Evolutionary conservation across 768 basidiomycete species (phyloP).

Genomic region (Lactifluus volemus): DNA sequence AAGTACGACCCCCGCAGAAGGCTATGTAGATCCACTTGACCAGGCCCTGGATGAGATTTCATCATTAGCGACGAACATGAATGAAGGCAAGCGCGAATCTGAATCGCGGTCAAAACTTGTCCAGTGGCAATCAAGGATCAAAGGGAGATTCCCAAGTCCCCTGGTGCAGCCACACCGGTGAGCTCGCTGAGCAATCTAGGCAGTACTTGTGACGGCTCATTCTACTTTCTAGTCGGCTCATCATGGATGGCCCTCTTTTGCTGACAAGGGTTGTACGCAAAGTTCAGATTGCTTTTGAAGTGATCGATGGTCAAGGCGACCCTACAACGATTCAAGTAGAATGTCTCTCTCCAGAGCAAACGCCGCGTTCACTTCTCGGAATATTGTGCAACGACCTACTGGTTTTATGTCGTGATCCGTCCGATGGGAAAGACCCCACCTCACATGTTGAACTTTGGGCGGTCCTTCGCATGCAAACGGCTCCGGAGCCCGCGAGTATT

Average conservation of each 20-base stretch:
- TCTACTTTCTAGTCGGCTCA: slow-evolving; percentile 54
- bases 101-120: slow-evolving; percentile 89
- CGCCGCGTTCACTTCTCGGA: slow-evolving; percentile 68
- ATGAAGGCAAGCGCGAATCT: slow-evolving; percentile 93
- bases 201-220: neutral
- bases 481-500: slow-evolving; percentile 84
- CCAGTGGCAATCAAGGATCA: slow-evolving; percentile 83
- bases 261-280: slow-evolving; percentile 90
- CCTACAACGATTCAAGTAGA: slow-evolving; percentile 81
- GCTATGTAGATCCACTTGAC: slow-evolving; percentile 74
- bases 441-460: slow-evolving; percentile 90
- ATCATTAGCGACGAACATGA: slow-evolving; percentile 87
- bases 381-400: slow-evolving; percentile 90
- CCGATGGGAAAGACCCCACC: slow-evolving; percentile 66
- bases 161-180: slow-evolving; percentile 96
- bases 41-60: slow-evolving; percentile 83
- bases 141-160: slow-evolving; percentile 91
- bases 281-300: slow-evolving; percentile 71
- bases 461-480: slow-evolving; percentile 89
- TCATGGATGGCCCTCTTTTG: slow-evolving; percentile 84
- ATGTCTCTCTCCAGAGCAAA: slow-evolving; percentile 79
- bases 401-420: slow-evolving; percentile 83
- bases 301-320: slow-evolving; percentile 68
- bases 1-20: slow-evolving; percentile 72
- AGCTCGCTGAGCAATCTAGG: slow-evolving; percentile 19